Base-by-base conservation (phyloP, 1,284 basidiomycete species). In the Irpex sp. region DNA sequence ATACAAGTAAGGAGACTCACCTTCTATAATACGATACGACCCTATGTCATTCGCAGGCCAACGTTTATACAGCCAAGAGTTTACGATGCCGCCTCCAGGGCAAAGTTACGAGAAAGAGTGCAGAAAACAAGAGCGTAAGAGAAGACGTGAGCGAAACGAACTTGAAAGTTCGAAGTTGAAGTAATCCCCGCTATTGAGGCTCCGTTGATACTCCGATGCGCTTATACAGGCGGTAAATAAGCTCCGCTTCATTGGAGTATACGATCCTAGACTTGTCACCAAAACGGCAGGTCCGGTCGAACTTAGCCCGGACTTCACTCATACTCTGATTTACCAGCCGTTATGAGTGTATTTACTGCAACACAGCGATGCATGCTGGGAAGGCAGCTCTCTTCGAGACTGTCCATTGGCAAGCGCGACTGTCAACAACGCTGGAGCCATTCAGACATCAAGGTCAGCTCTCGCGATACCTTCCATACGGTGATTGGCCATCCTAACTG, bases 371-470 rank as follows among this genome's bases (percentile, higher is more conserved):
- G n/a, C 40, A 5, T 47, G n/a, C 40, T 47, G 40, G 11, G 5
- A 5, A 47, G 5, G n/a, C 40, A 47, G 40, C 2, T 47, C 31
- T 34, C 31, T 0, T 6, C 5, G 31, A 6, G 6, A 34, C 31
- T 34, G 31, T 34, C 5, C 5, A 34, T 34, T 34, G 31, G 31
- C 31, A 47, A 3, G 38, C n/a, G n/a, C n/a, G n/a, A n/a, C n/a
- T n/a, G 9, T 44, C 40, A 34, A 57, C 49, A 40, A 17, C n/a
- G 26, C 19, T 57, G 52, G 44, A 19, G 31, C 15, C 34, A 56
- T 26, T 62, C 61, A 15, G 17, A 47, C 21, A 62, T 62, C 26
- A 48, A 49, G 34, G 61, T 57, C 19, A 37, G 55, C 19, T 7
- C 31, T 34, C n/a, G 9, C n/a, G 34, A 38, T n/a, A 4, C 57